A percentile compares a stretch with the other conserved stretches of the same genome.
phyloP scores from a whole-genome alignment of 768 basidiomycete species.

The Termitomyces sp. region DNA sequence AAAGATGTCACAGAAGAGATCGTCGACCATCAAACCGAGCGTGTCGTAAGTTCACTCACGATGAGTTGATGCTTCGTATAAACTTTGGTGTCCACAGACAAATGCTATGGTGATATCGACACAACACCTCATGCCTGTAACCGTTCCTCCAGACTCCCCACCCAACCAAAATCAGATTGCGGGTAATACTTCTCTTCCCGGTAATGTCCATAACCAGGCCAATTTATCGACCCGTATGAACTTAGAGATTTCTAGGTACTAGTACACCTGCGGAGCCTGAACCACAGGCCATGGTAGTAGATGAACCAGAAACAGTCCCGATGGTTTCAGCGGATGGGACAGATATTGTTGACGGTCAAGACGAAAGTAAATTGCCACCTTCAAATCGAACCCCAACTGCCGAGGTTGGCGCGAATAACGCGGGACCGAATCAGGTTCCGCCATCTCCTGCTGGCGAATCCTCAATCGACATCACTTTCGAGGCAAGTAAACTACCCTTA shows the following conservation, averaged over 20 bases:
- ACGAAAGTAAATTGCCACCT: conserved; percentile 31
- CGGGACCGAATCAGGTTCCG: conserved; percentile 15
- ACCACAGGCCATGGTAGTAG: conserved; percentile 23
- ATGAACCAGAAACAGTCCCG: conserved; percentile 25
- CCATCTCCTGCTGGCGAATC: conserved; percentile 35
- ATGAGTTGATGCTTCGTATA: conserved; percentile 4
- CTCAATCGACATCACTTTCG: conserved; percentile 73
- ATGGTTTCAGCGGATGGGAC: conserved; percentile 24
- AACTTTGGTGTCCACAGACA: conserved; percentile 44
- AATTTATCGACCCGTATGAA: not conserved
- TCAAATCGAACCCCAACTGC: conserved; percentile 14
- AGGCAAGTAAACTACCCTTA: conserved; percentile 85
- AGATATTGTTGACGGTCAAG: conserved; percentile 46
- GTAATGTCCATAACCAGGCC: conserved; percentile 1
- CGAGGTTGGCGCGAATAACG: not conserved
- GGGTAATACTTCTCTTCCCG: conserved; percentile 9
- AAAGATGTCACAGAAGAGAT: conserved; percentile 74
- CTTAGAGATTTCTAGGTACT: conserved; percentile 7
- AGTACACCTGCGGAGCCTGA: conserved; percentile 22
- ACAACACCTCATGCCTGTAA: conserved; percentile 59
- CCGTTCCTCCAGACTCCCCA: conserved; percentile 20
- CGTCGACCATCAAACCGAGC: conserved; percentile 47
- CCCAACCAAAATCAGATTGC: conserved; percentile 12
- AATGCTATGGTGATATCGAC: conserved; percentile 90
- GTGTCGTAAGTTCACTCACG: conserved; percentile 34